Evolutionary conservation across 2,329 filamentous ascomycete species (phyloP).

Genomic region (Calonectria fujianensis): DNA sequence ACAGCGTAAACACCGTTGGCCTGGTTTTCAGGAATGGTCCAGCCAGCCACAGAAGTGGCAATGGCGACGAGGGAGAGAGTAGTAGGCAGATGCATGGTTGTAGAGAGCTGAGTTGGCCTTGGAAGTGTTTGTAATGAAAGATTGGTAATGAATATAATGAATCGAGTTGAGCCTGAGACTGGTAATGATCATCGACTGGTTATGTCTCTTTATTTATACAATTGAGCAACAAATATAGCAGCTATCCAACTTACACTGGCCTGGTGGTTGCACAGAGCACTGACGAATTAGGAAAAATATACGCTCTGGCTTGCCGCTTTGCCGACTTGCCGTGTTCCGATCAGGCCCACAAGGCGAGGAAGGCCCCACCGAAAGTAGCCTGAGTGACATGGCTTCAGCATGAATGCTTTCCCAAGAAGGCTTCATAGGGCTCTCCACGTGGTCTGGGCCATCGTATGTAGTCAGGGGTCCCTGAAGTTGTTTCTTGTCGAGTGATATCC

Average conservation of each 20-base stretch:
- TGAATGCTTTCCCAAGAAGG: neutral
- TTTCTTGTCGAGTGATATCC: too few species aligned
- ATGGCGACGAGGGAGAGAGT: neutral
- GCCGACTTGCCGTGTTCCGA: neutral
- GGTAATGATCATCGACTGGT: neutral
- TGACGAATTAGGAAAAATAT: neutral
- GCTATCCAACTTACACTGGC: neutral
- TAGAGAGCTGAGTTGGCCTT: neutral
- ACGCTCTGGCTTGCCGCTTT: neutral
- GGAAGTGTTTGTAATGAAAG: neutral
- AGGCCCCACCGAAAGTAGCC: neutral
- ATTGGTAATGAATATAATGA: neutral
- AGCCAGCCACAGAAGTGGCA: slow-evolving; percentile 7
- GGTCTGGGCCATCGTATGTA: too few species aligned
- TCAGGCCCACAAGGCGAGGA: neutral
- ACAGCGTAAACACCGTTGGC: slow-evolving; percentile 8
- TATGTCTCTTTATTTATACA: neutral
- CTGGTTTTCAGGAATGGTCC: slow-evolving; percentile 2
- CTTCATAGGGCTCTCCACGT: neutral
- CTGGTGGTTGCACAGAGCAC: neutral
- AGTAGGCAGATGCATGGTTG: neutral
- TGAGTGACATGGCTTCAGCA: neutral
- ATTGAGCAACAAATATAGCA: neutral
- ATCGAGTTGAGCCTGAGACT: neutral
- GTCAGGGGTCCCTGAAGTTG: too few species aligned